These are phyloP conservation scores for Xylaria castorea DNA, from an alignment of 495 filamentous ascomycete species.

Conservation along the genomic window DNA sequence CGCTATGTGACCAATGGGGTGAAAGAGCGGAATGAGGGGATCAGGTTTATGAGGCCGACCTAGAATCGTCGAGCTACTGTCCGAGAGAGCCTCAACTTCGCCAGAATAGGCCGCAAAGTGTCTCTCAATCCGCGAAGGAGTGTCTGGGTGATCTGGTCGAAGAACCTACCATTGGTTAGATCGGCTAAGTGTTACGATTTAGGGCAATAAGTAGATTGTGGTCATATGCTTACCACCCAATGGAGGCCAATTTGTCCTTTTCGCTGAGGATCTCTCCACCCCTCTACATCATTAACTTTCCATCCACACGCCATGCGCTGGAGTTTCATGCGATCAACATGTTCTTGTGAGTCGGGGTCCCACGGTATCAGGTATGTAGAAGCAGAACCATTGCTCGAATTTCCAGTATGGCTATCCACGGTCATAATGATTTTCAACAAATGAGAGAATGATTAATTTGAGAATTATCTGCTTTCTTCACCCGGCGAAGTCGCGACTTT, in stretches of 20 bases:
- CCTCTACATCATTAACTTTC: slow-evolving; percentile 36
- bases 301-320: slow-evolving; percentile 46
- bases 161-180: slow-evolving; percentile 25
- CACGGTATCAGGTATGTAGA: slow-evolving; percentile 39
- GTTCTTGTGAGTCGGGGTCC: slow-evolving; percentile 42
- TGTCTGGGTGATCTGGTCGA: slow-evolving; percentile 16
- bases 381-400: not conserved
- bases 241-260: slow-evolving; percentile 27
- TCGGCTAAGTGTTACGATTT: not conserved
- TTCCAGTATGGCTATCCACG: not conserved
- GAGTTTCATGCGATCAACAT: slow-evolving; percentile 38
- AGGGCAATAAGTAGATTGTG: not conserved
- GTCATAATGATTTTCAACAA: not conserved
- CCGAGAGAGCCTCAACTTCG: slow-evolving; percentile 34
- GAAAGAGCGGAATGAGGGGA: slow-evolving; percentile 28
- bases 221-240: slow-evolving; percentile 31
- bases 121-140: slow-evolving; percentile 1
- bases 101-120: slow-evolving; percentile 20
- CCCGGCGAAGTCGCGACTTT: not conserved
- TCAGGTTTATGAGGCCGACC: slow-evolving; percentile 25
- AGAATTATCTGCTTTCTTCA: not conserved
- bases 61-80: slow-evolving; percentile 31
- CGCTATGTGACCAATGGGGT: slow-evolving; percentile 45
- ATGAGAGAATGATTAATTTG: not conserved
- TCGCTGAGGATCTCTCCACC: slow-evolving; percentile 23